Evolutionary conservation across 768 basidiomycete species (phyloP), one percentile per base, ranked within the genome.

Genomic region (Rhizopogon vinicolor): DNA sequence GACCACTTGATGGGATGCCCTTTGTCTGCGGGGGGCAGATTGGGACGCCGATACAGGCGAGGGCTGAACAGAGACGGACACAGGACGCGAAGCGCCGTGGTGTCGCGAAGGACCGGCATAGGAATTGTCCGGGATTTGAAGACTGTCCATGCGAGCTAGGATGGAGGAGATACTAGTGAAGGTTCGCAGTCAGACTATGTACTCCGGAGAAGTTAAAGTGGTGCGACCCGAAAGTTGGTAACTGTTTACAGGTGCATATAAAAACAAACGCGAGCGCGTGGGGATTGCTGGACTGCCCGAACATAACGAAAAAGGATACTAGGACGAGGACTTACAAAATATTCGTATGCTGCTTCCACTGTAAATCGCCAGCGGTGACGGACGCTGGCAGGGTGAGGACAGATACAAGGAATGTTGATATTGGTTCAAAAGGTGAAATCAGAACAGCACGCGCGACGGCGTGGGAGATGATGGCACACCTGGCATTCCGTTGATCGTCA

Each of bases 1-100:
- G 41, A 83, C 78, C 52, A 88, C 84, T 25, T 79, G 79, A 63
- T 90, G 89, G 1, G 89, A 90, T 7, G 89, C 87, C 49, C 89
- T 81, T 66, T 87, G 82, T 62, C 81, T 83, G 41, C 82, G 78
- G 44, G 77, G 68, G 0, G 77, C 63, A 1, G 76, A 69, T 18
- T 77, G 67, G 41, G 75, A 58, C 10, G 74, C 64, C 3, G 78
- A 60, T 7, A 72, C 72, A 2, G 82, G 73, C n/a, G 77, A 73
- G 22, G 83, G 75, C 33, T 84, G 78, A 3, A 76, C 79, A 6
- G 77, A 71, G 37, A 82, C 83, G 10, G 85, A 86, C n/a, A 78
- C 78, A 1, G 86, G 82, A n/a, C 86, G 72, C 7, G 75, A 68
- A 7, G 68, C 41, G 10, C 67, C 65, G 14, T 73, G 63, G 31